Base-by-base conservation (phyloP, 371 early-diverging fungal species). In the Syncephalis fuscata region DNA sequence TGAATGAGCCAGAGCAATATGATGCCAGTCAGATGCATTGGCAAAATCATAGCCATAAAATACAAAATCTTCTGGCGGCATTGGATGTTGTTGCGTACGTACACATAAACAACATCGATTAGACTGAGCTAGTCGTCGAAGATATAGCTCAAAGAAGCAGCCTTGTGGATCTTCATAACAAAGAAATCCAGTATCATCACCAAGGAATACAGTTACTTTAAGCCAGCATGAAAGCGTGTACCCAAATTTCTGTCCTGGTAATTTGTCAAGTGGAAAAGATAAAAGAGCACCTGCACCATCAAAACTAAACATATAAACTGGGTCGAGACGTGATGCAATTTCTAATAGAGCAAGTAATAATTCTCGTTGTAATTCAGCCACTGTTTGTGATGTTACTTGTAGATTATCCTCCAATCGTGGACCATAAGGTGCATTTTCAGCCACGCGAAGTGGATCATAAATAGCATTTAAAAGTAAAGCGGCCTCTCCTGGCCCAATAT, bases 31-130 rank as follows among this genome's bases (percentile, higher is more conserved):
- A 0, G 57, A 57, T 0, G 62, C 59, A 48, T 64, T 59, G 19
- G 59, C 56, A 50, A 64, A 64, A 39, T 61, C 59, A 25, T 61
- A 64, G 14, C 64, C 59, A 37, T 64, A 59, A 53, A 64, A 64
- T 27, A 64, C 64, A 52, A 61, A 64, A 41, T 64, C 64, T 25
- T 64, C 64, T 0, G 64, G 55, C 1, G 64, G 64, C 8, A 59
- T 56, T 1, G 64, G 61, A n/a, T 51, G 59, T 17, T 64, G 64
- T 20, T 64, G 64, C 0, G 64, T 64, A 11, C 62, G 52, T n/a
- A 64, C 64, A 45, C 64, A 64, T n/a, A 64, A 57, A 39, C 64
- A 64, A 22, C 59, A 64, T 3, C 64, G 55, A 39, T 61, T 57
- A 15, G 64, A 61, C 42, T 59, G 56, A 36, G 61, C 62, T 32